Evolutionary conservation across 768 basidiomycete genomes (phyloP).

Genomic region (Strobilomyces confusus): DNA sequence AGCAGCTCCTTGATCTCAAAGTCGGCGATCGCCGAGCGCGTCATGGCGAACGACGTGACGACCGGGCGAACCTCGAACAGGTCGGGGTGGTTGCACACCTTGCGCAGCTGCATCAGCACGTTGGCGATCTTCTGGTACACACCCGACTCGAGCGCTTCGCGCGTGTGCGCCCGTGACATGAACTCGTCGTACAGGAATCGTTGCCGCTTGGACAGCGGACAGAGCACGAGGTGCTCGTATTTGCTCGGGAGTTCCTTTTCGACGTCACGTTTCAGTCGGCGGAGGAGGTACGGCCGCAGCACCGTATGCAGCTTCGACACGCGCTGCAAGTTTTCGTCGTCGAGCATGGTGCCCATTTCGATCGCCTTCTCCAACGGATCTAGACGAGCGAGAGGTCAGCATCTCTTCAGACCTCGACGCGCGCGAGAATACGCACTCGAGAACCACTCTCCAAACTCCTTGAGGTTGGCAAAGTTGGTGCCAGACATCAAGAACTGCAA

Average conservation of each 20-base stretch:
- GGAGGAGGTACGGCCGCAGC: slow-evolving; percentile 91
- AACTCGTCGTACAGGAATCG: slow-evolving; percentile 97
- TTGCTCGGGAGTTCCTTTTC: slow-evolving; percentile 95
- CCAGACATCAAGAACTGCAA: slow-evolving; percentile 93
- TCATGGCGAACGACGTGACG: slow-evolving; percentile 71
- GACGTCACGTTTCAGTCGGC: slow-evolving; percentile 96
- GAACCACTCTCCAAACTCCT: slow-evolving; percentile 96
- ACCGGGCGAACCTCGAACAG: slow-evolving; percentile 87
- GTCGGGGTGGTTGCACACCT: slow-evolving; percentile 94
- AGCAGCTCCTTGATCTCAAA: slow-evolving; percentile 87
- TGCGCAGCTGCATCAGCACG: slow-evolving; percentile 95
- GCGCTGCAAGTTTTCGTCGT: slow-evolving; percentile 81
- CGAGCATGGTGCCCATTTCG: slow-evolving; percentile 70
- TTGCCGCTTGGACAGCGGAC: slow-evolving; percentile 85
- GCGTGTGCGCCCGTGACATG: slow-evolving; percentile 84
- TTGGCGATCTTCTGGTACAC: slow-evolving; percentile 89
- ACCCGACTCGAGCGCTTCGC: slow-evolving; percentile 77
- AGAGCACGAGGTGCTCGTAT: slow-evolving; percentile 85
- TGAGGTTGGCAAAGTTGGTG: slow-evolving; percentile 83
- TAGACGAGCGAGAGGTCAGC: slow-evolving; percentile 27
- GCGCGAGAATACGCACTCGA: slow-evolving; percentile 59
- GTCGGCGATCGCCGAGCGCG: slow-evolving; percentile 70
- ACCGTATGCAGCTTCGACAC: slow-evolving; percentile 89
- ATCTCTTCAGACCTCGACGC: not conserved
- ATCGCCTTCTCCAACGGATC: slow-evolving; percentile 94